Percentiles rank a stretch among this genome's conserved stretches.
Conservation (phyloP, 2,329 filamentous ascomycete genomes). For the Plectosphaerella plurivora region DNA sequence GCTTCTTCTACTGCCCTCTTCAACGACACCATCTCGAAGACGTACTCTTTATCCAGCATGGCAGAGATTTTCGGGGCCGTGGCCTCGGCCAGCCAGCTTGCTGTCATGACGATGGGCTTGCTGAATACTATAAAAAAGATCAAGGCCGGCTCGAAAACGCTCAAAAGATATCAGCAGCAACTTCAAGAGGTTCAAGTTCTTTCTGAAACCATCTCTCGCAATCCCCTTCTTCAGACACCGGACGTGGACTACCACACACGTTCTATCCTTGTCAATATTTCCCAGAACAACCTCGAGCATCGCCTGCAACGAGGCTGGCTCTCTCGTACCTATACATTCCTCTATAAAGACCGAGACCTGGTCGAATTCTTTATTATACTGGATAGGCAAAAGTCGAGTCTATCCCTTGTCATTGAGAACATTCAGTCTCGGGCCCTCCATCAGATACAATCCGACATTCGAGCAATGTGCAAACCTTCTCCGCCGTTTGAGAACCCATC, state of each 20-base stretch:
- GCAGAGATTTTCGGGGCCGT: slow-evolving; percentile 17
- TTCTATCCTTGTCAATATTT: slow-evolving; percentile 10
- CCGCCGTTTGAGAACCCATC: neutral
- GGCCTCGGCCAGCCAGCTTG: slow-evolving; percentile 14
- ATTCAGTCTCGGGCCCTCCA: slow-evolving; percentile 19
- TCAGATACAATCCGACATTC: neutral
- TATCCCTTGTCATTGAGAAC: slow-evolving; percentile 7
- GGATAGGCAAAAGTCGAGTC: slow-evolving; percentile 13
- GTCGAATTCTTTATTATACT: slow-evolving; percentile 10
- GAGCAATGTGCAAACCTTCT: neutral
- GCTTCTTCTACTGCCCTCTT: neutral
- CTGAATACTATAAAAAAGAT: slow-evolving; percentile 15
- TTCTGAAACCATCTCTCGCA: slow-evolving; percentile 12
- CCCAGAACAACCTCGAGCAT: slow-evolving; percentile 6
- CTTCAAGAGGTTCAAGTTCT: slow-evolving; percentile 14
- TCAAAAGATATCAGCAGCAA: slow-evolving; percentile 14
- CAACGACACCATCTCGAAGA: neutral
- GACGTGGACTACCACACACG: slow-evolving; percentile 11
- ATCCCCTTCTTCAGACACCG: slow-evolving; percentile 16
- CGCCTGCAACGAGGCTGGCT: neutral
- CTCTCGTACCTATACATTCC: neutral
- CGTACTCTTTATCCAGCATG: slow-evolving; percentile 7
- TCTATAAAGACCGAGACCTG: slow-evolving; percentile 10
- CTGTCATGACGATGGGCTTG: slow-evolving; percentile 8
- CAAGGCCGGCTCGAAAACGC: slow-evolving; percentile 13